Percentiles rank a stretch among this genome's conserved stretches.
phyloP scores from a whole-genome alignment of 2,329 filamentous ascomycete species.

The Colletotrichum siamense region DNA sequence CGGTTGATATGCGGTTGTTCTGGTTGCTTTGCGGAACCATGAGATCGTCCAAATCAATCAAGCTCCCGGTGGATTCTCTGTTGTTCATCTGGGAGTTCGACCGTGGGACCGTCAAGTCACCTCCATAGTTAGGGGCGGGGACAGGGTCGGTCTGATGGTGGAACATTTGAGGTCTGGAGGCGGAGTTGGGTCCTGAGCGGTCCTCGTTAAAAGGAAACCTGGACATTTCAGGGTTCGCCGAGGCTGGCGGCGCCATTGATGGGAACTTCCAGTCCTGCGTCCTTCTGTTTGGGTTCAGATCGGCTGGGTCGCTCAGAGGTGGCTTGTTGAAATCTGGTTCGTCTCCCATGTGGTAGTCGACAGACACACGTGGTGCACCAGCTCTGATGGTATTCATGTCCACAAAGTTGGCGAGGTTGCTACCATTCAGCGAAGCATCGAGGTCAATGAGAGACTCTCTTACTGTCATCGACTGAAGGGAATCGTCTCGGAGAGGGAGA shows the following conservation, averaged over 20 bases:
- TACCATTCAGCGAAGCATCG: constrained; percentile 63
- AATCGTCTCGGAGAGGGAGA: constrained; percentile 64
- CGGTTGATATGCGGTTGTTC: constrained; percentile 42
- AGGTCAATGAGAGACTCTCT: constrained; percentile 70
- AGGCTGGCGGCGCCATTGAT: constrained; percentile 55
- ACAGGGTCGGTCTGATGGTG: constrained; percentile 60
- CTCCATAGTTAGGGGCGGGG: constrained; percentile 28
- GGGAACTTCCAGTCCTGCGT: constrained; percentile 66
- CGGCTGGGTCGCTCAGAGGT: constrained; percentile 63
- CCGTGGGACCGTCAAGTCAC: constrained; percentile 14
- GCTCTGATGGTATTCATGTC: constrained; percentile 67
- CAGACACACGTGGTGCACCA: constrained; percentile 49
- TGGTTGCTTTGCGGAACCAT: constrained; percentile 37
- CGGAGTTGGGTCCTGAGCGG: constrained; percentile 30
- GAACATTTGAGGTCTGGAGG: constrained; percentile 48
- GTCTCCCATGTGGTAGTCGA: constrained; percentile 44
- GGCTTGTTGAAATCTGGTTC: constrained; percentile 47
- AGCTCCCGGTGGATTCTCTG: constrained; percentile 43
- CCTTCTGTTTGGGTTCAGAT: constrained; percentile 55
- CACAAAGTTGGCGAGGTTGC: constrained; percentile 61
- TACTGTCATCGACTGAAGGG: constrained; percentile 52
- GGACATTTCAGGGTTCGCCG: constrained; percentile 58
- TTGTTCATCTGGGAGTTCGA: constrained; percentile 37
- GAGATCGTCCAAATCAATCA: constrained; percentile 58
- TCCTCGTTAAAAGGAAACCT: constrained; percentile 49